Evolutionary conservation across 1,284 basidiomycete genomes (phyloP).

Genomic region (Tetrapyrgos nigripes): DNA sequence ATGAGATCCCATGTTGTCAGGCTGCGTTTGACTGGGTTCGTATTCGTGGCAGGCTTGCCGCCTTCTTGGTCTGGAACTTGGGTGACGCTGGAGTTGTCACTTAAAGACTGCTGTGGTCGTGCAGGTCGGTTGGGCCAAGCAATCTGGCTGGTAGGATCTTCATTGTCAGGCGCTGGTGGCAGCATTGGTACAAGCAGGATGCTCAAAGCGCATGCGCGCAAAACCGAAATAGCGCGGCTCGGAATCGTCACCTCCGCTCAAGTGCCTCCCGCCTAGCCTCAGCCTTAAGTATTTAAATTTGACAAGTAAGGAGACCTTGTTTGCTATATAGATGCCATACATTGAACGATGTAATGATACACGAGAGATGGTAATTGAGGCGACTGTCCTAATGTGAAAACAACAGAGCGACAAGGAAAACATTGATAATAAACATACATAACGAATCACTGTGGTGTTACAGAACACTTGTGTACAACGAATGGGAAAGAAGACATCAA

Average conservation of each 20-base stretch:
- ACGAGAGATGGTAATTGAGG: not conserved
- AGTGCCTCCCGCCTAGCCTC: no score
- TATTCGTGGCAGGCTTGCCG: constrained; percentile 27
- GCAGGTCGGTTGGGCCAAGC: constrained; percentile 65
- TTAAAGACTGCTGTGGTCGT: constrained; percentile 23
- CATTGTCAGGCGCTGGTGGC: constrained; percentile 61
- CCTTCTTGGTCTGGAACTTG: constrained; percentile 23
- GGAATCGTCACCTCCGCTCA: no score
- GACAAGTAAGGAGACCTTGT: no score
- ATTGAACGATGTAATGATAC: not conserved
- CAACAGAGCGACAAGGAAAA: constrained; percentile 21
- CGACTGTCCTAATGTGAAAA: constrained; percentile 5
- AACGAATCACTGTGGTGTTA: constrained; percentile 18
- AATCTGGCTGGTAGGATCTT: constrained; percentile 74
- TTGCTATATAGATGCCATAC: not conserved
- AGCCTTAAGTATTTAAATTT: no score
- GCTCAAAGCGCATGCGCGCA: not conserved
- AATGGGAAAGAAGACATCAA: constrained; percentile 6
- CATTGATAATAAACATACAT: constrained; percentile 19
- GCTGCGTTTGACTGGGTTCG: constrained; percentile 32
- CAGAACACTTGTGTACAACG: constrained; percentile 25
- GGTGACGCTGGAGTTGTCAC: constrained; percentile 18
- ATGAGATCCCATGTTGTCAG: constrained; percentile 78
- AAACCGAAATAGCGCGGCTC: constrained; percentile 1
- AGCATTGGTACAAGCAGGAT: constrained; percentile 43